A percentile compares a stretch with the other conserved stretches of the same genome.
phyloP scores from a whole-genome alignment of 1,284 basidiomycete species.

The Pseudozyma tsukubaensis region DNA sequence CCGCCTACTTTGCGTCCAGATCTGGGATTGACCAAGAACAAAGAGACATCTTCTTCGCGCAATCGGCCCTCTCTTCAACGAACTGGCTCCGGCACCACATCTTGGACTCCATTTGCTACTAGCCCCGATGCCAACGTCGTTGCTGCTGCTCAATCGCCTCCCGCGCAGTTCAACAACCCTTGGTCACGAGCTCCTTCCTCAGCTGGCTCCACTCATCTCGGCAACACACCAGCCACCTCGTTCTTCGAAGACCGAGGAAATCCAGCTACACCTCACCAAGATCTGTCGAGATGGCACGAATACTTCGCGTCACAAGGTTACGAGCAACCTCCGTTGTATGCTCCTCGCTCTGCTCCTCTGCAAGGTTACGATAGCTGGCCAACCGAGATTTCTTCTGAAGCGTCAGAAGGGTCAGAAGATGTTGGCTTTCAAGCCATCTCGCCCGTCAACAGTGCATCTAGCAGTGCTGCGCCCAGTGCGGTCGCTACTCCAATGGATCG shows the following conservation, averaged over 20 bases:
- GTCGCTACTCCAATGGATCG: constrained; percentile 14
- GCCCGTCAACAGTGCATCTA: constrained; percentile 5
- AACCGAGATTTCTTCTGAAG: constrained; percentile 11
- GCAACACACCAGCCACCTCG: constrained; percentile 7
- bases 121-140: constrained; percentile 15
- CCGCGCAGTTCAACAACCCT: constrained; percentile 6
- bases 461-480: constrained; percentile 15
- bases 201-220: constrained; percentile 3
- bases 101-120: constrained; percentile 19
- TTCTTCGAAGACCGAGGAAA: constrained; percentile 15
- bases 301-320: constrained; percentile 39
- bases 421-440: not conserved
- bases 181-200: constrained; percentile 13
- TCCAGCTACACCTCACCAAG: constrained; percentile 24
- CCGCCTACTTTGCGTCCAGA: constrained; percentile 51
- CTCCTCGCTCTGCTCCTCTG: constrained; percentile 42
- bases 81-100: constrained; percentile 42
- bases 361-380: constrained; percentile 47
- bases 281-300: constrained; percentile 35
- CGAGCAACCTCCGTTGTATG: constrained; percentile 44
- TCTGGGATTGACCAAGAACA: constrained; percentile 22
- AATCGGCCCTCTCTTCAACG: constrained; percentile 31
- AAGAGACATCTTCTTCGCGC: constrained; percentile 17
- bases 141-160: constrained; percentile 19
- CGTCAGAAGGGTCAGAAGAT: not conserved